phyloP scores from a whole-genome alignment of 257 asterid species.

The Nicotiana attenuata region DNA sequence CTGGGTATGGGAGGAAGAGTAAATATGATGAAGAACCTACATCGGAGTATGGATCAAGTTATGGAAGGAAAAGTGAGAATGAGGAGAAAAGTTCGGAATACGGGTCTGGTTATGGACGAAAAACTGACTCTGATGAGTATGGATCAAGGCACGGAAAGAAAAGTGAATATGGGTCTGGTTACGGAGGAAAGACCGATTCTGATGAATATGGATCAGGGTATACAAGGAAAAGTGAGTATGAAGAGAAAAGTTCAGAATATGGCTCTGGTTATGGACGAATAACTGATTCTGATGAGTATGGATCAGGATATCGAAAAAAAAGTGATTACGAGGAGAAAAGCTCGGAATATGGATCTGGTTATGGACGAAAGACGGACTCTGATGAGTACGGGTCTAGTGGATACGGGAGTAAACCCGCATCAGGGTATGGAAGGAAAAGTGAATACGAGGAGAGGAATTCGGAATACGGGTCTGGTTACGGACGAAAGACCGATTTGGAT shows the following conservation, averaged over 20 bases:
- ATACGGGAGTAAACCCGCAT: background rate
- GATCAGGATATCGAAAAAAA: background rate
- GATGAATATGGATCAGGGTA: background rate
- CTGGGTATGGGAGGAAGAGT: constrained; percentile 17
- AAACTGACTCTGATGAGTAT: constrained; percentile 9
- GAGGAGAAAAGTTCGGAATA: constrained; percentile 18
- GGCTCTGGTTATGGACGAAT: constrained; percentile 4
- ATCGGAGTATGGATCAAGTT: constrained; percentile 27
- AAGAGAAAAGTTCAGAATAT: constrained; percentile 20
- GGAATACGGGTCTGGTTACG: background rate
- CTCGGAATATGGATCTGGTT: background rate
- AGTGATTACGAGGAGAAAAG: background rate
- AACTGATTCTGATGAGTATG: background rate
- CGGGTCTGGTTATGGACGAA: constrained; percentile 23
- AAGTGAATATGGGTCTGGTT: constrained; percentile 20
- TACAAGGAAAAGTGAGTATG: constrained; percentile 6
- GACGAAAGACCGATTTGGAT: background rate
- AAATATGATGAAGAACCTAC: constrained; percentile 15
- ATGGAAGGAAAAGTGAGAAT: constrained; percentile 24
- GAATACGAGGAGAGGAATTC: background rate
- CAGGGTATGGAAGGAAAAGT: background rate
- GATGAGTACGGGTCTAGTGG: background rate
- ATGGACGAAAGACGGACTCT: constrained; percentile 4
- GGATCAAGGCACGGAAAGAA: constrained; percentile 18
- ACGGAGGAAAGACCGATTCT: background rate